Evolutionary conservation across 1,139 yeast species (phyloP).

Genomic region (Taphrina pruni): DNA sequence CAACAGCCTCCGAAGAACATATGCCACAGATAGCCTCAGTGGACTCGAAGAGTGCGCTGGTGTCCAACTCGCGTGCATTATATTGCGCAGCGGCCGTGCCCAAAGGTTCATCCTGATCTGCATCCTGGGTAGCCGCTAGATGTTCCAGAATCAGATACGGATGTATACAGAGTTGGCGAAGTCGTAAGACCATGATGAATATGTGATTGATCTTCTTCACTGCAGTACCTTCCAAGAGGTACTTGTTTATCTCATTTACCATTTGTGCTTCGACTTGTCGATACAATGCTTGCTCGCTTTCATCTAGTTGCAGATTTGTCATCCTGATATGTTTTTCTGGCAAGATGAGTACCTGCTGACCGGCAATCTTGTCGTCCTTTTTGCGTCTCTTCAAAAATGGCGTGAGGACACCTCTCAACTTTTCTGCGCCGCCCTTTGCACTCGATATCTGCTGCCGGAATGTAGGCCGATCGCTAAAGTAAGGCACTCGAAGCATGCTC

Average conservation of each 20-base stretch:
- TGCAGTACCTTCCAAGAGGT: conserved; percentile 94
- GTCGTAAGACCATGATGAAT: conserved; percentile 89
- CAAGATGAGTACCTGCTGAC: conserved; percentile 65
- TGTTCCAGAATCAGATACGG: conserved; percentile 79
- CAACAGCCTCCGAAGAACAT: conserved; percentile 98
- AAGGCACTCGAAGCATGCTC: conserved; percentile 52
- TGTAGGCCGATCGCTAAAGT: conserved; percentile 14
- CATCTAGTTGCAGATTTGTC: conserved; percentile 82
- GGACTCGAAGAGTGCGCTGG: conserved; percentile 26
- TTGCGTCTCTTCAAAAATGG: conserved; percentile 92
- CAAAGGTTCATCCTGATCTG: conserved; percentile 12
- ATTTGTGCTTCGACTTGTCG: conserved; percentile 85
- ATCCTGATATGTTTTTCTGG: conserved; percentile 94
- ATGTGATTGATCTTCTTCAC: conserved; percentile 91
- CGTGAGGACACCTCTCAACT: conserved; percentile 71
- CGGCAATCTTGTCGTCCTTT: conserved; percentile 94
- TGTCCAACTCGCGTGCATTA: background rate
- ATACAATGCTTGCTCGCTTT: conserved; percentile 90
- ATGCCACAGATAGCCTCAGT: conserved; percentile 77
- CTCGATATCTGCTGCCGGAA: conserved; percentile 58
- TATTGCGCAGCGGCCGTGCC: background rate
- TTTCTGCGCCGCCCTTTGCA: conserved; percentile 74
- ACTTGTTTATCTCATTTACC: conserved; percentile 78
- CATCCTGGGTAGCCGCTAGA: conserved; percentile 9
- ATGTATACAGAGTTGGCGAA: conserved; percentile 97